Evolutionary conservation across 192 early-diverging fungal species (phyloP).

Genomic region (Mortierella antarctica): DNA sequence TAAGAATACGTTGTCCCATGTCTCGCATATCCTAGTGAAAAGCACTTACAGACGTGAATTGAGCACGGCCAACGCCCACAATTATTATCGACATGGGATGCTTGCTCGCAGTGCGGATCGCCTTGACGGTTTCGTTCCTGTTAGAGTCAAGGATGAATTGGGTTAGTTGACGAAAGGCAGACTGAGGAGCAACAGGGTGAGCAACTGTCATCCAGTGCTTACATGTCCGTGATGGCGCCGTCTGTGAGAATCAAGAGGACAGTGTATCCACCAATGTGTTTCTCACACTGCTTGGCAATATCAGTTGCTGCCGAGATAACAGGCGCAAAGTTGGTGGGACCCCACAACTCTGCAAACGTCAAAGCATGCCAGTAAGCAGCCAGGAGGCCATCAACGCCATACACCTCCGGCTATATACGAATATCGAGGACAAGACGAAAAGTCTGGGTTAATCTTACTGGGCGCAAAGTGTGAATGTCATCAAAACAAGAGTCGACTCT

Average conservation of each 20-base stretch:
- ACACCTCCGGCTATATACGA: conserved; percentile 59
- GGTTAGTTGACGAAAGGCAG: neutral
- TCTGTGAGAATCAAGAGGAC: conserved; percentile 36
- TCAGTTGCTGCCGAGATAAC: conserved; percentile 21
- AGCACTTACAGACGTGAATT: conserved; percentile 50
- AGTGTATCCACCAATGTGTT: conserved; percentile 2
- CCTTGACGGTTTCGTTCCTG: conserved; percentile 55
- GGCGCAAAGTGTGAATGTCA: neutral
- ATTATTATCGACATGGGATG: conserved; percentile 65
- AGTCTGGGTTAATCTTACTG: no score
- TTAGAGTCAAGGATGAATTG: neutral
- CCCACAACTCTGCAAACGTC: conserved; percentile 50
- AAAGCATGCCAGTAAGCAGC: conserved; percentile 55
- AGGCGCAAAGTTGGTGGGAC: conserved; percentile 69
- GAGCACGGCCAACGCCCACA: conserved; percentile 65
- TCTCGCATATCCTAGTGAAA: no score
- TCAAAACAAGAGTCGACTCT: neutral
- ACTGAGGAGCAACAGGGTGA: neutral
- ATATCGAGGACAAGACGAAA: conserved; percentile 5
- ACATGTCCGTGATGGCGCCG: conserved; percentile 44
- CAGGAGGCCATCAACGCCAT: conserved; percentile 63
- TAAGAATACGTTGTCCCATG: neutral
- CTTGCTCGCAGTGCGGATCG: conserved; percentile 55
- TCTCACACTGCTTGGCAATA: conserved; percentile 7
- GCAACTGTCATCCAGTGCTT: neutral